Evolutionary conservation across 164 flowering plant species (phyloP).

Genomic region (Pachysandra terminalis): DNA sequence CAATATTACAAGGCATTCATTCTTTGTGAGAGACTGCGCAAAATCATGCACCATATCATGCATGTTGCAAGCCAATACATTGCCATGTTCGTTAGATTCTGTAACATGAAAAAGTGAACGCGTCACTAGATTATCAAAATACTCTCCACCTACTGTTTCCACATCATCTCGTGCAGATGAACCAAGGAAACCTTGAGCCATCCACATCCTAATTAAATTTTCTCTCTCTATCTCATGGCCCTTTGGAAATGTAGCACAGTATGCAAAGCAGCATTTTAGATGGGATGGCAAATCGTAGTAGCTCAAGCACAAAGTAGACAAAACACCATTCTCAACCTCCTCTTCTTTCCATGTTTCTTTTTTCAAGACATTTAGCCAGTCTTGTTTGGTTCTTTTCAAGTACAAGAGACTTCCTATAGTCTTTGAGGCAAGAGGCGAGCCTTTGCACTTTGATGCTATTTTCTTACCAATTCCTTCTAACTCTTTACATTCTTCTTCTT

Average conservation of each 20-base stretch:
- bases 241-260: slow-evolving; percentile 21
- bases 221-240: background rate
- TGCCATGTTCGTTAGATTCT: background rate
- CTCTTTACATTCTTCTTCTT: background rate
- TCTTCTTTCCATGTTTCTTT: no score
- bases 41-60: background rate
- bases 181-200: slow-evolving; percentile 1
- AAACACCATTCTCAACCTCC: no score
- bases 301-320: no score
- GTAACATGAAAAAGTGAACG: background rate
- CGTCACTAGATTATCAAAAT: no score
- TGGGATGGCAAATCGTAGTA: no score
- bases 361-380: no score
- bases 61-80: background rate
- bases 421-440: slow-evolving; percentile 16
- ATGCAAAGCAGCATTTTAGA: slow-evolving; percentile 21
- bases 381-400: slow-evolving; percentile 1
- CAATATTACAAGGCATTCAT: background rate
- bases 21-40: background rate
- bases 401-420: slow-evolving; percentile 18
- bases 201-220: slow-evolving; percentile 4
- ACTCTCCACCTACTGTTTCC: no score
- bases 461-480: no score
- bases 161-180: background rate
- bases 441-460: no score